Evolutionary conservation across 192 early-diverging fungal genomes (phyloP).

Genomic region (Entophlyctis luteolus): DNA sequence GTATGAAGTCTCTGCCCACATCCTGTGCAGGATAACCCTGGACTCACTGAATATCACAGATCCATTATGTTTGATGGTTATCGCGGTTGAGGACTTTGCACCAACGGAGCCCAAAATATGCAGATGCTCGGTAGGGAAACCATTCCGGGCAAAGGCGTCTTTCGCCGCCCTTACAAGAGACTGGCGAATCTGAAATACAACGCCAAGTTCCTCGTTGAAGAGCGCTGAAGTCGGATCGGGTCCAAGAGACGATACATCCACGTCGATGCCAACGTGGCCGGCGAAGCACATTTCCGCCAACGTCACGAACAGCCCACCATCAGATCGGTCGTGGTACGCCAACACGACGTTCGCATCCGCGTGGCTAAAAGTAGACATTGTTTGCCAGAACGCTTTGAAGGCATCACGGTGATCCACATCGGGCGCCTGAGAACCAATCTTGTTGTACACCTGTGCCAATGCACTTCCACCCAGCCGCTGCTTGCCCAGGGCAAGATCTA

Average conservation of each 20-base stretch:
- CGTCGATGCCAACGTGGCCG: constrained; percentile 74
- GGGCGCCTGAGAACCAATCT: constrained; percentile 75
- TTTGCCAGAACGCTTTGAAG: constrained; percentile 76
- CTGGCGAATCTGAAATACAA: constrained; percentile 82
- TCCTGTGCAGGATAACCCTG: constrained; percentile 69
- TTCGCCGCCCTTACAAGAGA: constrained; percentile 53
- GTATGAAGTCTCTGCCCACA: constrained; percentile 90
- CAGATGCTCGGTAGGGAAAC: constrained; percentile 53
- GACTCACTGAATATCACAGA: constrained; percentile 50
- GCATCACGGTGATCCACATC: constrained; percentile 73
- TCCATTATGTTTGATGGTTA: constrained; percentile 38
- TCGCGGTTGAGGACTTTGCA: constrained; percentile 33
- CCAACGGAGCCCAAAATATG: constrained; percentile 51
- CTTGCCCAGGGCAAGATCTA: constrained; percentile 81
- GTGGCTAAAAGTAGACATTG: constrained; percentile 36
- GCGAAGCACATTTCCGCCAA: constrained; percentile 96
- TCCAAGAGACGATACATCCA: constrained; percentile 63
- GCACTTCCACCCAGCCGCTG: constrained; percentile 90
- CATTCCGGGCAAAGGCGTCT: constrained; percentile 43
- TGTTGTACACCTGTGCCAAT: constrained; percentile 89
- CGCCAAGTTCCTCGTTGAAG: constrained; percentile 97
- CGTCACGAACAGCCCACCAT: constrained; percentile 94
- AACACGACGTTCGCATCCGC: constrained; percentile 57
- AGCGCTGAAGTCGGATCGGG: constrained; percentile 57
- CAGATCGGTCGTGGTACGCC: constrained; percentile 98